Conservation (phyloP, 805 yeast genomes). For the Starmerella bacillaris region DNA sequence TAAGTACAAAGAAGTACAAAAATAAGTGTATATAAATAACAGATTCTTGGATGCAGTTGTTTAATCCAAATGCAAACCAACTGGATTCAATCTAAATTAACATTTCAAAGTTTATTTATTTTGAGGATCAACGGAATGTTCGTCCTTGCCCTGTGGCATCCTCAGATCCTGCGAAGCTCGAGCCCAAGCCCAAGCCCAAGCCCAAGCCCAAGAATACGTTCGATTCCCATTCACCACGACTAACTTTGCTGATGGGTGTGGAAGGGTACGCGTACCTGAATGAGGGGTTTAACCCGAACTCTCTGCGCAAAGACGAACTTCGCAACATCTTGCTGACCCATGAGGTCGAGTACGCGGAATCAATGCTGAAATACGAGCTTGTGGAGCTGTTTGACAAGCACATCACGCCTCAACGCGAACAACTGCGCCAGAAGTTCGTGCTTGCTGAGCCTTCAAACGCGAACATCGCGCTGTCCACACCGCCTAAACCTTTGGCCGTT, state of each 20-base stretch:
- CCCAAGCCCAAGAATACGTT: no score
- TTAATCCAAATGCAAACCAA: no score
- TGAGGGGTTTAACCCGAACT: constrained; percentile 48
- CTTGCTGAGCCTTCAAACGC: constrained; percentile 23
- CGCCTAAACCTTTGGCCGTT: constrained; percentile 3
- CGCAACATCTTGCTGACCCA: constrained; percentile 47
- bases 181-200: no score
- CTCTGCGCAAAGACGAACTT: constrained; percentile 50
- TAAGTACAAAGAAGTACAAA: no score
- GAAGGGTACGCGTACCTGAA: constrained; percentile 15
- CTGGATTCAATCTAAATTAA: no score
- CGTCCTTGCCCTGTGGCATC: no score
- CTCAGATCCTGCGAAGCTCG: no score
- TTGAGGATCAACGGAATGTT: no score
- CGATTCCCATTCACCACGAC: no score
- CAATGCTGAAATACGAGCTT: constrained; percentile 52
- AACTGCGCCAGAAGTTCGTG: constrained; percentile 24
- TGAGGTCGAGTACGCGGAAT: constrained; percentile 40
- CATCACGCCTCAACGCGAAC: constrained; percentile 32
- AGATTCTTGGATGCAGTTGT: no score
- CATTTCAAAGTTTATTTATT: no score
- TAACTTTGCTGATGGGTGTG: constrained; percentile 8
- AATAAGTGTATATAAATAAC: no score
- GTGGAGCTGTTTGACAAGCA: constrained; percentile 40
- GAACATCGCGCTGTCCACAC: constrained; percentile 27